These are phyloP conservation scores for Xanthoparmelia taractica DNA, from an alignment of 495 filamentous ascomycete genomes.

Conservation along the genomic window DNA sequence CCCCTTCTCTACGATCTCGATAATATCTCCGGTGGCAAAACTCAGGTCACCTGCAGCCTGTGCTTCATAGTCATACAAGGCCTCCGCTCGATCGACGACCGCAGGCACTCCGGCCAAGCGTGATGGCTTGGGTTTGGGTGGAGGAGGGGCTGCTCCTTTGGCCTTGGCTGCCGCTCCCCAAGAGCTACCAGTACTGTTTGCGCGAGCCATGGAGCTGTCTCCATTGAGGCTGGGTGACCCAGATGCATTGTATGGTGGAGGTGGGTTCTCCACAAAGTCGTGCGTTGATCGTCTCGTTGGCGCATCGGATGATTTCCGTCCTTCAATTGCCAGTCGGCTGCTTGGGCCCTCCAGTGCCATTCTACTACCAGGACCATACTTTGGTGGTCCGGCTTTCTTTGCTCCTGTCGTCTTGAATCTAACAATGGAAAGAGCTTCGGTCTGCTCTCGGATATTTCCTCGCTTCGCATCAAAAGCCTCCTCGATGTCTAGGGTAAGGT, in stretches of 20 bases:
- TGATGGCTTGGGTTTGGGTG: conserved; percentile 83
- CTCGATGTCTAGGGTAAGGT: conserved; percentile 81
- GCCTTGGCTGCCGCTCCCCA: conserved; percentile 60
- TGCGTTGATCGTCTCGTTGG: conserved; percentile 36
- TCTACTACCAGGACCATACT: conserved; percentile 44
- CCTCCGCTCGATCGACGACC: conserved; percentile 64
- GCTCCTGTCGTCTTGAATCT: conserved; percentile 81
- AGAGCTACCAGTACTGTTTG: conserved; percentile 51
- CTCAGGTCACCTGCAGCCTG: conserved; percentile 92
- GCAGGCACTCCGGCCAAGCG: conserved; percentile 55
- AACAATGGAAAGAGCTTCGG: conserved; percentile 70
- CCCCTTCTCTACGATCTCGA: conserved; percentile 77
- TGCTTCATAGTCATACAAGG: conserved; percentile 91
- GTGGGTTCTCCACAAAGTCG: conserved; percentile 53
- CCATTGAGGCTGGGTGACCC: conserved; percentile 27
- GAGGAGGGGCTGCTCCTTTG: conserved; percentile 79
- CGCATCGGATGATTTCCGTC: conserved; percentile 24
- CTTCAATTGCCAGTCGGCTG: conserved; percentile 32
- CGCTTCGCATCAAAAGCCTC: conserved; percentile 83
- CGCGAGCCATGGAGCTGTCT: conserved; percentile 36
- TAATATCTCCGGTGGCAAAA: conserved; percentile 82
- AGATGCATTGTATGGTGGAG: conserved; percentile 56
- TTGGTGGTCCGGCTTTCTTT: conserved; percentile 42
- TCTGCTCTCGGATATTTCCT: conserved; percentile 72
- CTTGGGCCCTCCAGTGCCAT: conserved; percentile 34